A percentile compares a stretch with the other conserved stretches of the same genome.
These are phyloP conservation scores for Penicillium flavigenum DNA, from an alignment of 495 filamentous ascomycete genomes.

Conservation along the genomic window DNA sequence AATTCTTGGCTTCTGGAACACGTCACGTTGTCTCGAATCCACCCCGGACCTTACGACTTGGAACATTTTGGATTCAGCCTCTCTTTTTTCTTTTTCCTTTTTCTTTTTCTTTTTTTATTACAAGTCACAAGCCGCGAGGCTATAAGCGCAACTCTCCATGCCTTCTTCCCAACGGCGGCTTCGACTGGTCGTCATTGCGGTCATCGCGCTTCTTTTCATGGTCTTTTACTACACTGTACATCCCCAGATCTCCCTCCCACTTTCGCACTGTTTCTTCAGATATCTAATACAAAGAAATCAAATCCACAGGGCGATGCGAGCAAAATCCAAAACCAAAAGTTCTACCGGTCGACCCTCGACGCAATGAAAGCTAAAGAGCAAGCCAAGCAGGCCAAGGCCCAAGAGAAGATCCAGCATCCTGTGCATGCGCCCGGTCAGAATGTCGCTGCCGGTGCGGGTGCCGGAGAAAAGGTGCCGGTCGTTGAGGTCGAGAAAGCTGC, in stretches of 20 bases:
- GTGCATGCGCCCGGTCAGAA: conserved; percentile 36
- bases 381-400: conserved; percentile 32
- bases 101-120: too few species aligned
- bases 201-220: conserved; percentile 56
- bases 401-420: conserved; percentile 33
- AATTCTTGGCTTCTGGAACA: conserved; percentile 1
- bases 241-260: not conserved
- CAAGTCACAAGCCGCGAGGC: not conserved
- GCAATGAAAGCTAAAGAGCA: conserved; percentile 45
- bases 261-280: conserved; percentile 2
- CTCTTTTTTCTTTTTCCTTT: too few species aligned
- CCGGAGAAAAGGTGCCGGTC: conserved; percentile 31
- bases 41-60: not conserved
- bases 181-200: conserved; percentile 56
- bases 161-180: conserved; percentile 70
- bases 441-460: conserved; percentile 26
- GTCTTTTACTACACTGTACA: conserved; percentile 63
- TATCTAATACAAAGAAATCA: conserved; percentile 1
- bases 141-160: conserved; percentile 50
- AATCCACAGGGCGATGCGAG: conserved; percentile 40
- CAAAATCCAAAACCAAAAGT: conserved; percentile 48
- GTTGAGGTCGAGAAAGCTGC: conserved; percentile 56
- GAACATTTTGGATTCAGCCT: not conserved
- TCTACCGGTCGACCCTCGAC: conserved; percentile 50
- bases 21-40: not conserved